Evolutionary conservation across 768 basidiomycete species (phyloP).

Genomic region (Auricularia cornea): DNA sequence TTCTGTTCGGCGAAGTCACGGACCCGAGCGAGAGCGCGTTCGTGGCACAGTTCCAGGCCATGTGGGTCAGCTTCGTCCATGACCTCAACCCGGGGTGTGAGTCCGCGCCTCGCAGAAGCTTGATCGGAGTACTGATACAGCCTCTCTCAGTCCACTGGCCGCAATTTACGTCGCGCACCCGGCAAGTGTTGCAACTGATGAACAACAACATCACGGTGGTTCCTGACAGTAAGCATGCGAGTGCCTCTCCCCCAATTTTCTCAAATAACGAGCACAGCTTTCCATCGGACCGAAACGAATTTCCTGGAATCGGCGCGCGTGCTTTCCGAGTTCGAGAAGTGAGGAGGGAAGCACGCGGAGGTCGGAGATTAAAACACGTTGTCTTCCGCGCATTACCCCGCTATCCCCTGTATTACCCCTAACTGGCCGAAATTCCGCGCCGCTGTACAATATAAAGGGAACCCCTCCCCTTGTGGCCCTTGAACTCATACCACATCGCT

Average conservation of each 20-base stretch:
- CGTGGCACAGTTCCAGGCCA: conserved; percentile 40
- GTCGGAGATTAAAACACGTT: background rate
- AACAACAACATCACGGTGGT: conserved; percentile 46
- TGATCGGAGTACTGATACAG: too few relatives aligned
- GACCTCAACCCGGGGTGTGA: conserved; percentile 49
- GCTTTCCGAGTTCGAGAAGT: conserved; percentile 41
- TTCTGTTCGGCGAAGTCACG: conserved; percentile 34
- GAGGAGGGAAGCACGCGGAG: background rate
- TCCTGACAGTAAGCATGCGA: conserved; percentile 35
- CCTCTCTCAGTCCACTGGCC: conserved; percentile 33
- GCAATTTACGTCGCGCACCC: conserved; percentile 26
- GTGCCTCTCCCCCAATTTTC: background rate
- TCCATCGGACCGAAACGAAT: conserved; percentile 30
- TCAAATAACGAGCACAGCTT: conserved; percentile 26
- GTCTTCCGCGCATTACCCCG: background rate
- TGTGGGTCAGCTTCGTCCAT: conserved; percentile 48
- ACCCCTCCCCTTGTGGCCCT: background rate
- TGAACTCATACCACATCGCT: too few relatives aligned
- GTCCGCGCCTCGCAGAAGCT: too few relatives aligned
- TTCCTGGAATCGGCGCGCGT: conserved; percentile 36
- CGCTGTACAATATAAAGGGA: background rate
- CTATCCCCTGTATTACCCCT: background rate
- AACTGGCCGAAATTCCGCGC: background rate
- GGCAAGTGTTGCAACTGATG: conserved; percentile 39
- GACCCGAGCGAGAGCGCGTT: conserved; percentile 34